Percentiles rank a stretch among this genome's conserved stretches.
Evolutionary conservation across 1,139 yeast genomes (phyloP).

Genomic region (Sugiyamaella xylanicola): DNA sequence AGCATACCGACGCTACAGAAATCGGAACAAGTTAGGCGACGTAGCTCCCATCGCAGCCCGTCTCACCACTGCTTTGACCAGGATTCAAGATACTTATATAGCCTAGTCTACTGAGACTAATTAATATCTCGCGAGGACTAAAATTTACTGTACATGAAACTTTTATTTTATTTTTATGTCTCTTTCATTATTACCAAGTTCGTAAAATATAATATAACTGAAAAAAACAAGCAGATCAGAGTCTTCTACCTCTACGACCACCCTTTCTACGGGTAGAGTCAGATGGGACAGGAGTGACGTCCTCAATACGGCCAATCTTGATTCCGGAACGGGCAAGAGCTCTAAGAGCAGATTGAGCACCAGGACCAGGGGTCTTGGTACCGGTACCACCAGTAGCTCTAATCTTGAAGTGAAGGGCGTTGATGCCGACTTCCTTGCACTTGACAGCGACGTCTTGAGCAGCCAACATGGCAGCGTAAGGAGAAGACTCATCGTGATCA

Average conservation of each 20-base stretch:
- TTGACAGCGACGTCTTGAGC: slow-evolving; percentile 99
- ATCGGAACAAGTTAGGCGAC: no score
- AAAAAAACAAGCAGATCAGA: slow-evolving; percentile 55
- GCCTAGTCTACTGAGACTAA: neutral
- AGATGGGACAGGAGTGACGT: slow-evolving; percentile 99
- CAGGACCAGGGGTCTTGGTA: slow-evolving; percentile 99
- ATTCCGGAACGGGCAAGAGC: slow-evolving; percentile 99
- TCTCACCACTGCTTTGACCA: no score
- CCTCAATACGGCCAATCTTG: slow-evolving; percentile 99
- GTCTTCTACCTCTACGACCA: slow-evolving; percentile 99
- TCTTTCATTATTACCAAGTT: slow-evolving; percentile 16
- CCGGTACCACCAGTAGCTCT: slow-evolving; percentile 99
- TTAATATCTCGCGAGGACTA: neutral
- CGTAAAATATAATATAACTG: slow-evolving; percentile 11
- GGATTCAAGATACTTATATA: no score
- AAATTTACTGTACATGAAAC: neutral
- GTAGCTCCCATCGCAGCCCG: no score
- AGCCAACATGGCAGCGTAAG: slow-evolving; percentile 99
- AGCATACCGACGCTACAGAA: neutral
- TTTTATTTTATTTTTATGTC: slow-evolving; percentile 11
- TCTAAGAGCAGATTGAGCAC: slow-evolving; percentile 99
- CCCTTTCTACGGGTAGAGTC: slow-evolving; percentile 99
- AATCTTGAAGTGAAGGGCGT: slow-evolving; percentile 98
- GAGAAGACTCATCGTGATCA: slow-evolving; percentile 99
- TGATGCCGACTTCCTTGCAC: slow-evolving; percentile 99